Percentiles rank a stretch among this genome's conserved stretches.
These are phyloP conservation scores for Lophiostoma macrostomum DNA, from an alignment of 495 filamentous ascomycete species.

Conservation along the genomic window DNA sequence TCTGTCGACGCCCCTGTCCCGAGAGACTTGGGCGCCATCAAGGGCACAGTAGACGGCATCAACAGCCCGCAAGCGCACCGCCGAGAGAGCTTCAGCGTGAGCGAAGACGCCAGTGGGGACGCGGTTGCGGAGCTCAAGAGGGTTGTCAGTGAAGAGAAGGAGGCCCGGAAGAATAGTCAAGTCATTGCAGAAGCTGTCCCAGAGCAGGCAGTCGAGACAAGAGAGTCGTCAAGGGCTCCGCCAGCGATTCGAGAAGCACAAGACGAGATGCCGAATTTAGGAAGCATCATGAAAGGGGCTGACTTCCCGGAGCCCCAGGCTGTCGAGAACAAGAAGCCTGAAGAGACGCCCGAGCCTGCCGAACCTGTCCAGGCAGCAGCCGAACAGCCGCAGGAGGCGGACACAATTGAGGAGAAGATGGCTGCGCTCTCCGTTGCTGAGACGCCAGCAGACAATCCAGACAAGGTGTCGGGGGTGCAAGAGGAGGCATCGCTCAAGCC, in stretches of 20 bases:
- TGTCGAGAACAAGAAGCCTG: not conserved
- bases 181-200: constrained; percentile 34
- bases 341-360: not conserved
- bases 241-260: constrained; percentile 18
- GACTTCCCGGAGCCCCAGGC: constrained; percentile 29
- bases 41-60: constrained; percentile 22
- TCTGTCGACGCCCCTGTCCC: constrained; percentile 59
- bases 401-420: not conserved
- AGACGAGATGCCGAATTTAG: constrained; percentile 29
- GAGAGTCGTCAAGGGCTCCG: constrained; percentile 16
- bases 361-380: constrained; percentile 1
- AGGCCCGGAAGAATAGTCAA: constrained; percentile 31
- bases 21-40: constrained; percentile 18
- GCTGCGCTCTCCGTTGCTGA: constrained; percentile 27
- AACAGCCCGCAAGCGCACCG: constrained; percentile 31
- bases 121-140: constrained; percentile 33
- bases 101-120: constrained; percentile 18
- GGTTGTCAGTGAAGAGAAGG: constrained; percentile 36
- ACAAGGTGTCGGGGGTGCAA: constrained; percentile 43
- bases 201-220: constrained; percentile 34
- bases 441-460: constrained; percentile 37
- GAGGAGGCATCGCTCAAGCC: constrained; percentile 40
- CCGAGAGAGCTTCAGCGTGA: constrained; percentile 37
- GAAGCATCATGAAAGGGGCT: constrained; percentile 34
- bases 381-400: not conserved